phyloP scores from a whole-genome alignment of 2,329 filamentous ascomycete species.

The Coniochaeta hoffmannii region DNA sequence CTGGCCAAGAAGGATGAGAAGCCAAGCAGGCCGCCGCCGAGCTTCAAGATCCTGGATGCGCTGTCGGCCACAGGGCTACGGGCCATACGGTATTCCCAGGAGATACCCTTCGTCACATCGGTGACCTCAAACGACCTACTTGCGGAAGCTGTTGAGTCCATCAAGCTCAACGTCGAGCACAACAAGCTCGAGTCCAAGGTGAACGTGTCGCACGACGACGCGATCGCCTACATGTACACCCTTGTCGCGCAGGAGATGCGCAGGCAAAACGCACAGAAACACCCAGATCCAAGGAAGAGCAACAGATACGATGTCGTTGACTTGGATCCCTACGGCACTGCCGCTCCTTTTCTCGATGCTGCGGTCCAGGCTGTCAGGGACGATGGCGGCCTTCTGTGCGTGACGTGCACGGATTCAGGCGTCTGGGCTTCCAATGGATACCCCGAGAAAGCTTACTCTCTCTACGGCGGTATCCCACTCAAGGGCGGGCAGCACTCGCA shows the following conservation, averaged over 20 bases:
- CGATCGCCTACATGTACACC: slow-evolving; percentile 85
- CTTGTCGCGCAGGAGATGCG: slow-evolving; percentile 48
- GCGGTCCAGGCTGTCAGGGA: slow-evolving; percentile 76
- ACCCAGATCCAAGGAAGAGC: slow-evolving; percentile 28
- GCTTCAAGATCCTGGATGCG: slow-evolving; percentile 86
- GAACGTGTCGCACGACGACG: slow-evolving; percentile 69
- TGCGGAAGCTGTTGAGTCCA: slow-evolving; percentile 66
- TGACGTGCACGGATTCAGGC: slow-evolving; percentile 93
- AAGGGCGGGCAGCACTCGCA: slow-evolving; percentile 84
- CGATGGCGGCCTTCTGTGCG: slow-evolving; percentile 84
- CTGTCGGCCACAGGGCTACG: slow-evolving; percentile 89
- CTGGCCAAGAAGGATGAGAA: slow-evolving; percentile 15
- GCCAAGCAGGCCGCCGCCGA: slow-evolving; percentile 17
- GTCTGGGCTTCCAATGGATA: slow-evolving; percentile 95
- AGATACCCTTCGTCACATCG: slow-evolving; percentile 75
- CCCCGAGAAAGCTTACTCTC: slow-evolving; percentile 82
- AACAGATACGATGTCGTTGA: slow-evolving; percentile 87
- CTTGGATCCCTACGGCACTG: slow-evolving; percentile 91
- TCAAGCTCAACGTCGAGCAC: slow-evolving; percentile 76
- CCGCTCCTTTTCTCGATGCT: slow-evolving; percentile 84
- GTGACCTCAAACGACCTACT: slow-evolving; percentile 90
- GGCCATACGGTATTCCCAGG: slow-evolving; percentile 83
- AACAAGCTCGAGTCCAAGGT: slow-evolving; percentile 70
- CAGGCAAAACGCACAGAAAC: slow-evolving; percentile 27
- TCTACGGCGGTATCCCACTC: slow-evolving; percentile 86